A percentile compares a stretch with the other conserved stretches of the same genome.
Evolutionary conservation across 257 asterid species (phyloP).

Genomic region (Solanum pimpinellifolium): DNA sequence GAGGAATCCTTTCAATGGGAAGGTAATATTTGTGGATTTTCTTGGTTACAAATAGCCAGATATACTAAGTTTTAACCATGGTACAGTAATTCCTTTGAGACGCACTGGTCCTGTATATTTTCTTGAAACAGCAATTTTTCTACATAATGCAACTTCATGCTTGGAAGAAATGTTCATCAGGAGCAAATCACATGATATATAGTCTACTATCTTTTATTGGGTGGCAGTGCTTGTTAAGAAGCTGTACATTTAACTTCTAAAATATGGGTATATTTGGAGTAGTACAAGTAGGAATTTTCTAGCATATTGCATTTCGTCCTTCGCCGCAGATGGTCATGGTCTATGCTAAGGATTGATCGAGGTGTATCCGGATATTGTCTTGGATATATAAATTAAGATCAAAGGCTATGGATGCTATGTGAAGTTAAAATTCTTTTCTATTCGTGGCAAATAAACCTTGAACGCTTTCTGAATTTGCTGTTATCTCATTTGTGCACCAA

Average conservation of each 20-base stretch:
- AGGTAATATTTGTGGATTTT: conserved; percentile 37
- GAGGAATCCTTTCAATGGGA: conserved; percentile 98
- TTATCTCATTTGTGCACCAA: background rate
- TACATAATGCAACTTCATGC: background rate
- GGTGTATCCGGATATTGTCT: background rate
- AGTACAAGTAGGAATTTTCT: background rate
- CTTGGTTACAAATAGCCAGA: background rate
- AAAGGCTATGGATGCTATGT: background rate
- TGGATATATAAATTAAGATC: background rate
- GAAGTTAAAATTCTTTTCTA: background rate
- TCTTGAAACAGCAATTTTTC: background rate
- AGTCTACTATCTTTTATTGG: background rate
- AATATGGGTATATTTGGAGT: background rate
- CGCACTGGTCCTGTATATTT: background rate
- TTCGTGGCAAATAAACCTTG: background rate
- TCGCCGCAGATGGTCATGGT: background rate
- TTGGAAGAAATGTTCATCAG: background rate
- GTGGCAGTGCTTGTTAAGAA: background rate
- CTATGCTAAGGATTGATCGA: background rate
- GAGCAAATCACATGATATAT: background rate
- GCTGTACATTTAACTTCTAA: background rate
- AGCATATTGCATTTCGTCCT: background rate
- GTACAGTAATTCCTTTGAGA: background rate
- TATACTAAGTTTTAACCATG: background rate
- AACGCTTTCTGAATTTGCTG: background rate